phyloP scores from a whole-genome alignment of 805 yeast species.

The Kuraishia hungarica region DNA sequence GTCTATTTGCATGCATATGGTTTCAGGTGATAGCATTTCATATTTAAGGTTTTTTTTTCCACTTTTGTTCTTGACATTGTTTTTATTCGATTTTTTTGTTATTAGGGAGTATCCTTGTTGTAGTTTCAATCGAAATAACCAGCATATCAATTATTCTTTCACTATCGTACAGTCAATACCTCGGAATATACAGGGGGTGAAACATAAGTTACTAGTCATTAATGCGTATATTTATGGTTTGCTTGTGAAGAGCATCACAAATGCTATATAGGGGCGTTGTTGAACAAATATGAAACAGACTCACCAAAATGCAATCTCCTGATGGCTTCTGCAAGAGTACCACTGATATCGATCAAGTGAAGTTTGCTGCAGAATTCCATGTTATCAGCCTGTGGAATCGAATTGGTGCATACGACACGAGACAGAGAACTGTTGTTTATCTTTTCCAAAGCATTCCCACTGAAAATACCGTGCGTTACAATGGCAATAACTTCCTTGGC shows the following conservation, averaged over 20 bases:
- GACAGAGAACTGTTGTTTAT: conserved; percentile 60
- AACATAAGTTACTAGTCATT: background rate
- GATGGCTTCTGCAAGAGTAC: conserved; percentile 87
- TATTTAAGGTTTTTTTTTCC: background rate
- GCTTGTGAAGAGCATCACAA: background rate
- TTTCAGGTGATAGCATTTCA: background rate
- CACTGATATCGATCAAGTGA: conserved; percentile 76
- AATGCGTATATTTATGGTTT: background rate
- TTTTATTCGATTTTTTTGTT: too few species aligned
- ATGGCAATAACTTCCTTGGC: conserved; percentile 86
- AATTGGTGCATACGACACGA: conserved; percentile 83
- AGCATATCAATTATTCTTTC: background rate
- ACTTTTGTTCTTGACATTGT: background rate
- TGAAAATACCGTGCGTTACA: conserved; percentile 91
- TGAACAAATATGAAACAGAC: conserved; percentile 80
- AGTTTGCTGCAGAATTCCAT: conserved; percentile 54
- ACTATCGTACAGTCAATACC: background rate
- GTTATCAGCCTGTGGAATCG: conserved; percentile 75
- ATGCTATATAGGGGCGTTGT: conserved; percentile 35
- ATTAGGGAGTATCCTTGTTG: background rate
- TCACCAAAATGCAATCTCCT: conserved; percentile 96
- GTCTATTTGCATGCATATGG: background rate
- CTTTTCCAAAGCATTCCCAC: conserved; percentile 73
- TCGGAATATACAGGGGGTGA: background rate
- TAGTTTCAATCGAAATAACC: background rate